A percentile compares a stretch with the other conserved stretches of the same genome.
These are phyloP conservation scores for Lentinula sp. DNA, from an alignment of 768 basidiomycete genomes.

Conservation along the genomic window DNA sequence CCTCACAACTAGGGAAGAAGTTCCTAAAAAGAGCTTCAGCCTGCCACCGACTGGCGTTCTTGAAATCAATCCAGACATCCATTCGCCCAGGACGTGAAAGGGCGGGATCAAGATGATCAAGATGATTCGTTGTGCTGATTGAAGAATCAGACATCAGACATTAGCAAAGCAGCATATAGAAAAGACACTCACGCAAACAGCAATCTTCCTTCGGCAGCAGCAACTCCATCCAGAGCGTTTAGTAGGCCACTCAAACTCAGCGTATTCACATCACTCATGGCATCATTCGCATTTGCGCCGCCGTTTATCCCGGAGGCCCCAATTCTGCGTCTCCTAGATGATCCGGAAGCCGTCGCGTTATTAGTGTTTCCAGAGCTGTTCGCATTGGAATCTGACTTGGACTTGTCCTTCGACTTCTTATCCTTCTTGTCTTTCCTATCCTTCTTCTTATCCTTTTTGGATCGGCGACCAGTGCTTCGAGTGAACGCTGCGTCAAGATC, in stretches of 20 bases:
- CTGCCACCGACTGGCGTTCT: slow-evolving; percentile 79
- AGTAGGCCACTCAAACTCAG: slow-evolving; percentile 75
- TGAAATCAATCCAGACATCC: slow-evolving; percentile 93
- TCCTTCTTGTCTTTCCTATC: slow-evolving; percentile 29
- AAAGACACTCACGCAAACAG: slow-evolving; percentile 71
- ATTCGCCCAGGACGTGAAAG: slow-evolving; percentile 88
- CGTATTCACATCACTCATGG: slow-evolving; percentile 73
- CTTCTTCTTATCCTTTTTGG: slow-evolving; percentile 42
- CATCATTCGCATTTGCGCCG: slow-evolving; percentile 44
- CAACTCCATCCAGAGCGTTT: slow-evolving; percentile 83
- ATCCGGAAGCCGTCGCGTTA: not conserved
- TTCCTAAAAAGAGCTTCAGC: slow-evolving; percentile 84
- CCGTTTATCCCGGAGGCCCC: slow-evolving; percentile 24
- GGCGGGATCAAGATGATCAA: slow-evolving; percentile 83
- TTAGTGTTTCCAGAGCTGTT: not conserved
- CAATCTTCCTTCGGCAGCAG: slow-evolving; percentile 81
- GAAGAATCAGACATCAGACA: not conserved
- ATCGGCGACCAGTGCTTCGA: slow-evolving; percentile 57
- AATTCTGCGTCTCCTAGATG: slow-evolving; percentile 21
- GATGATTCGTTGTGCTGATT: slow-evolving; percentile 1
- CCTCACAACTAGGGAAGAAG: slow-evolving; percentile 79
- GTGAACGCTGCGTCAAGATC: slow-evolving; percentile 90
- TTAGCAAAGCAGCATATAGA: not conserved
- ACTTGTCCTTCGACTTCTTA: slow-evolving; percentile 21
- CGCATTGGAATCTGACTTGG: not conserved